phyloP scores from a whole-genome alignment of 768 basidiomycete species.

The Ephemerocybe angulata region DNA sequence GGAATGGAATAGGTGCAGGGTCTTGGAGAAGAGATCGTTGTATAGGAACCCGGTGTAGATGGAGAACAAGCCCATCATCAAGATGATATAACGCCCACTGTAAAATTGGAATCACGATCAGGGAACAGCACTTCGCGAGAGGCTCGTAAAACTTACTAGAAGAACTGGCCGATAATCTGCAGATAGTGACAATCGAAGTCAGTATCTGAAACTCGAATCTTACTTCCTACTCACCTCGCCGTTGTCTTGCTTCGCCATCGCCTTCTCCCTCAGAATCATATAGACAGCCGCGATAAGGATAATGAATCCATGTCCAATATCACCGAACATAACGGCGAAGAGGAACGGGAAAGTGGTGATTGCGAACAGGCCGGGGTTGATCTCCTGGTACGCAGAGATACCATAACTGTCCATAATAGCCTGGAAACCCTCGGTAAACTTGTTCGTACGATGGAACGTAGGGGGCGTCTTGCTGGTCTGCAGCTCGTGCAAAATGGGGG shows the following conservation, averaged over 20 bases:
- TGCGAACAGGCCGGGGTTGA: slow-evolving; percentile 94
- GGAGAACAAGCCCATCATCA: slow-evolving; percentile 97
- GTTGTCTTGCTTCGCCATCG: slow-evolving; percentile 66
- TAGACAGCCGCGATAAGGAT: slow-evolving; percentile 70
- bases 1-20: slow-evolving; percentile 81
- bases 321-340: slow-evolving; percentile 99
- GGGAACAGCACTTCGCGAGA: slow-evolving; percentile 12
- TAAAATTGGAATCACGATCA: slow-evolving; percentile 18
- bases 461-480: slow-evolving; percentile 89
- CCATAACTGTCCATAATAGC: slow-evolving; percentile 98
- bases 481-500: slow-evolving; percentile 89
- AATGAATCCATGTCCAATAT: slow-evolving; percentile 92
- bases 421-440: slow-evolving; percentile 96
- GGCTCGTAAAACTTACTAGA: slow-evolving; percentile 64
- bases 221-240: slow-evolving; percentile 67
- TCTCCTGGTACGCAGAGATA: slow-evolving; percentile 90
- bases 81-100: slow-evolving; percentile 96
- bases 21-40: slow-evolving; percentile 97
- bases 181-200: slow-evolving; percentile 8
- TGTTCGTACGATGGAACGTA: slow-evolving; percentile 91
- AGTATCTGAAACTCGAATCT: background rate
- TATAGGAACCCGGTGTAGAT: slow-evolving; percentile 97
- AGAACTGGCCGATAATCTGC: slow-evolving; percentile 84
- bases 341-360: slow-evolving; percentile 95
- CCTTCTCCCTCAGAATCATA: slow-evolving; percentile 87